These are phyloP conservation scores for Cyberlindnera euphorbiiphila DNA, from an alignment of 805 yeast species.

Conservation along the genomic window DNA sequence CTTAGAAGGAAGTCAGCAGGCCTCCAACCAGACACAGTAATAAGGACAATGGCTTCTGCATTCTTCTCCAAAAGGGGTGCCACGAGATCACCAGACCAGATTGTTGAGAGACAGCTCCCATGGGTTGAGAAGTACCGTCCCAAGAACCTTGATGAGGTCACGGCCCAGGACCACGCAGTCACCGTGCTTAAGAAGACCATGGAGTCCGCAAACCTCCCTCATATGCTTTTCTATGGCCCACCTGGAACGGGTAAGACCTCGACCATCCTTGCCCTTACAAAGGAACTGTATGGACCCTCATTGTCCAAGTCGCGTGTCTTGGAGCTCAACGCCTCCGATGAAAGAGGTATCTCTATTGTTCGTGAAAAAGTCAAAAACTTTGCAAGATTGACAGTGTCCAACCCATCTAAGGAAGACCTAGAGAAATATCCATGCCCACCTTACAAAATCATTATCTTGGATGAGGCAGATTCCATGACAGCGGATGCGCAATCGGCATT, in stretches of 20 bases:
- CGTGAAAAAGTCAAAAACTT: conserved; percentile 81
- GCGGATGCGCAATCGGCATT: conserved; percentile 95
- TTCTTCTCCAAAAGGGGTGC: conserved; percentile 29
- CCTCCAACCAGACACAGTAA: no score
- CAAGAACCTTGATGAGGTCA: conserved; percentile 74
- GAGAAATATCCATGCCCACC: conserved; percentile 93
- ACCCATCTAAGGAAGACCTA: conserved; percentile 66
- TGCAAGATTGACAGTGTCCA: conserved; percentile 81
- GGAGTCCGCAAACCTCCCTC: conserved; percentile 80
- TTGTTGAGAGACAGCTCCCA: conserved; percentile 44
- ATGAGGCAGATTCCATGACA: conserved; percentile 96
- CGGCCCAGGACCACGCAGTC: conserved; percentile 90
- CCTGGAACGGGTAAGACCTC: conserved; percentile 95
- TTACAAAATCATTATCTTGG: conserved; percentile 85
- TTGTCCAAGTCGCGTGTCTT: conserved; percentile 67
- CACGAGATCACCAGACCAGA: conserved; percentile 14
- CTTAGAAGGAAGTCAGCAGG: no score
- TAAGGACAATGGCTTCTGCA: conserved; percentile 11
- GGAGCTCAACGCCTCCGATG: conserved; percentile 87
- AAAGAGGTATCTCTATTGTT: conserved; percentile 84
- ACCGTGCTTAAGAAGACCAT: conserved; percentile 76
- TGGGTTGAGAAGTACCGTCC: conserved; percentile 98
- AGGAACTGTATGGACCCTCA: conserved; percentile 71
- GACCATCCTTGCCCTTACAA: conserved; percentile 78
- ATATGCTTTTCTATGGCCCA: conserved; percentile 88